Evolutionary conservation across 805 yeast species (phyloP).

Genomic region (Hanseniaspora singularis): DNA sequence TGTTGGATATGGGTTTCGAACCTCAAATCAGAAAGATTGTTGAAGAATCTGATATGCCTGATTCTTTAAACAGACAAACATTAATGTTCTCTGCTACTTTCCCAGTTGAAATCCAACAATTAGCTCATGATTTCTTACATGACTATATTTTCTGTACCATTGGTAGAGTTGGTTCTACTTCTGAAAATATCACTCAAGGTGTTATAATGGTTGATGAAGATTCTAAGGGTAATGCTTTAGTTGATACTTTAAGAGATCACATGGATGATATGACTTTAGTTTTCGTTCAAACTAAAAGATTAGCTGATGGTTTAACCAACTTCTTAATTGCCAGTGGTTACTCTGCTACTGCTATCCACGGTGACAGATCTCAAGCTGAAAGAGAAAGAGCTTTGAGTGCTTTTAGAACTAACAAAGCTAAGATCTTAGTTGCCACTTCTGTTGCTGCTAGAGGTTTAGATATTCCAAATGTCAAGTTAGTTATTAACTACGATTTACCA

Average conservation of each 20-base stretch:
- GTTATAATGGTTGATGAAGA: slow-evolving; percentile 82
- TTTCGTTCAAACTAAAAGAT: slow-evolving; percentile 95
- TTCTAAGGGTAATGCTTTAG: slow-evolving; percentile 80
- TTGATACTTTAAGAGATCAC: slow-evolving; percentile 72
- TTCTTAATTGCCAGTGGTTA: slow-evolving; percentile 76
- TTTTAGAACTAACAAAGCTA: slow-evolving; percentile 84
- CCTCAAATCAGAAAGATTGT: slow-evolving; percentile 98
- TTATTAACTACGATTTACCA: slow-evolving; percentile 94
- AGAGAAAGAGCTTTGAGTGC: slow-evolving; percentile 95
- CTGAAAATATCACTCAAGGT: slow-evolving; percentile 95
- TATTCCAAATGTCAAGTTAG: slow-evolving; percentile 97
- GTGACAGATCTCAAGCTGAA: slow-evolving; percentile 96
- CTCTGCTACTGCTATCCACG: slow-evolving; percentile 98
- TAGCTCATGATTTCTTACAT: slow-evolving; percentile 94
- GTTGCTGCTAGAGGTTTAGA: slow-evolving; percentile 99
- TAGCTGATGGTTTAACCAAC: slow-evolving; percentile 93
- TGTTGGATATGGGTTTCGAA: slow-evolving; percentile 99
- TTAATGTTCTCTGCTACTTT: slow-evolving; percentile 98
- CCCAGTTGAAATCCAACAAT: slow-evolving; percentile 94
- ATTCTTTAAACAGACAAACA: slow-evolving; percentile 81
- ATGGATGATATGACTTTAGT: slow-evolving; percentile 67
- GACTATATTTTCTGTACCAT: slow-evolving; percentile 92
- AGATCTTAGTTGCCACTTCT: slow-evolving; percentile 95
- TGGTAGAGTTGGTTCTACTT: slow-evolving; percentile 98
- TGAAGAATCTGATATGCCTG: slow-evolving; percentile 96